Conservation (phyloP, 768 basidiomycete genomes). For the Kondoa subrosea region DNA sequence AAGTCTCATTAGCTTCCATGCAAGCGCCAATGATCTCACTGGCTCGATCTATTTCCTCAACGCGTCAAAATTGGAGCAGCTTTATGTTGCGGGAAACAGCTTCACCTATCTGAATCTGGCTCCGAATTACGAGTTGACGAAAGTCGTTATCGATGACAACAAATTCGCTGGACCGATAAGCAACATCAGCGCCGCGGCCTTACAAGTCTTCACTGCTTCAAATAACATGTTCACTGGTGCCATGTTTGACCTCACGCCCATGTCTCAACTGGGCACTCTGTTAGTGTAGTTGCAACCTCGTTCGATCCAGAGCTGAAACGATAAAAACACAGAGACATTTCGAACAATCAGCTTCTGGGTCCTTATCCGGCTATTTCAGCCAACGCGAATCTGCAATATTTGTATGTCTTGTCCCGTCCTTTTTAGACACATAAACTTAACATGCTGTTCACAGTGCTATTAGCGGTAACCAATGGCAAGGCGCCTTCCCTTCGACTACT, state of each 20-base stretch:
- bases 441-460: constrained; percentile 1
- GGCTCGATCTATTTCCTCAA: constrained; percentile 17
- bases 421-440: background rate
- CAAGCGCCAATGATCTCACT: constrained; percentile 19
- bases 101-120: constrained; percentile 16
- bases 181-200: constrained; percentile 5
- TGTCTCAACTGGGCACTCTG: constrained; percentile 19
- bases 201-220: constrained; percentile 13
- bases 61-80: constrained; percentile 10
- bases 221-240: constrained; percentile 18
- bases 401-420: background rate
- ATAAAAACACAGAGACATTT: constrained; percentile 7
- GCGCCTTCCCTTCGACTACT: constrained; percentile 8
- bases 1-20: constrained; percentile 13
- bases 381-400: background rate
- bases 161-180: constrained; percentile 13
- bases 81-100: constrained; percentile 19
- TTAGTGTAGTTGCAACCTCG: constrained; percentile 4
- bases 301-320: background rate
- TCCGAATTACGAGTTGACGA: constrained; percentile 9
- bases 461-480: constrained; percentile 7
- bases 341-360: constrained; percentile 6
- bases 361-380: constrained; percentile 11
- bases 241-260: background rate
- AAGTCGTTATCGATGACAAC: constrained; percentile 20